Evolutionary conservation across 148 eudicot species (phyloP), one percentile per base, ranked within the genome.

Genomic region (Arbutus unedo): DNA sequence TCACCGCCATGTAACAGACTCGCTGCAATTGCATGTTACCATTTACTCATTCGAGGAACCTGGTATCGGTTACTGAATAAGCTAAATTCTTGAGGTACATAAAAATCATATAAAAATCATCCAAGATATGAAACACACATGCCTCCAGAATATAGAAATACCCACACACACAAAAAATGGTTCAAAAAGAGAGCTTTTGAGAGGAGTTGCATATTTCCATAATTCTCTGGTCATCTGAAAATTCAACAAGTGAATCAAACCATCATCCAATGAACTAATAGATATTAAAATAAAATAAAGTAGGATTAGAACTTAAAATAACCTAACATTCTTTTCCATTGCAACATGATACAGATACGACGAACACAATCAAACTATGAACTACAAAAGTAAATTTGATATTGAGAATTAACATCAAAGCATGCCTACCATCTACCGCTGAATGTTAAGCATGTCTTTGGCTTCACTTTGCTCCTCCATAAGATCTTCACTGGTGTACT

Each of bases 361-460:
- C 16, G 2, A 11, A 10, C 44, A 14, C 18, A 4, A 68, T 25
- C 45, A 77, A 51, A 59, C 38, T 66, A 41, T 55, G 14, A 3
- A 78, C 13, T n/a, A 60, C 8, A 0, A 2, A 19, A 57, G 14
- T 4, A 78, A 59, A 77, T 31, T 54, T 6, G 1, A 57, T 5
- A 25, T 19, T 6, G 38, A 44, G 53, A 16, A 43, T 10, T 48
- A 73, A 73, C 55, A 8, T 57, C n/a, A 19, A 7, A 25, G 13
- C 18, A 54, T 1, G 1, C 71, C 25, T 79, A 79, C 56, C 73
- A 81, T 87, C 88, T 91, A 91, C 73, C 89, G 82, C 76, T 92
- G 91, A 79, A 95, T 95, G 82, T 95, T 95, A 86, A 95, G 92
- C 98, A 95, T 90, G 15, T 87, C 79, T 86, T 95, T 95, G 0